Conservation (phyloP, 2,329 filamentous ascomycete genomes). For the Dendryphion nanum region DNA sequence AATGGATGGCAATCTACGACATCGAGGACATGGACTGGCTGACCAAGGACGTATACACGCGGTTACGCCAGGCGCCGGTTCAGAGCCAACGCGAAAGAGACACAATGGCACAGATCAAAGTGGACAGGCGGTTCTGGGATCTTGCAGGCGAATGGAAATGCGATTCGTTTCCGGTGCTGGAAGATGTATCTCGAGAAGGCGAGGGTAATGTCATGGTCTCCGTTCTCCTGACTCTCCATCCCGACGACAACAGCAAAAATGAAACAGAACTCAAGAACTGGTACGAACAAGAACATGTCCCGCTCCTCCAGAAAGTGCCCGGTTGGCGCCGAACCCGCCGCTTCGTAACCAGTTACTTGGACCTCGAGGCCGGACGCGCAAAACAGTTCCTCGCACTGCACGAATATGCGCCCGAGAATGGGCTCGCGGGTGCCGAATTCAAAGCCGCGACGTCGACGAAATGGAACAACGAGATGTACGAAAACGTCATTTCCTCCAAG, state of each 20-base stretch:
- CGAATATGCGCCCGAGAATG: conserved; percentile 68
- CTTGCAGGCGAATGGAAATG: conserved; percentile 58
- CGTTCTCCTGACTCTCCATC: conserved; percentile 55
- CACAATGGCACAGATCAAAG: conserved; percentile 64
- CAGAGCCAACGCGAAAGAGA: conserved; percentile 60
- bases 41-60: conserved; percentile 67
- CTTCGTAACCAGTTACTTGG: conserved; percentile 64
- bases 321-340: conserved; percentile 76
- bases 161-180: conserved; percentile 58
- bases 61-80: conserved; percentile 57
- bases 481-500: conserved; percentile 58
- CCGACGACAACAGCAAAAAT: conserved; percentile 50
- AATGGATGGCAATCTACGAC: conserved; percentile 81
- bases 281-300: conserved; percentile 73
- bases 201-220: conserved; percentile 58
- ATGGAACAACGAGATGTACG: conserved; percentile 60
- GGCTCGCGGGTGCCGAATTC: conserved; percentile 63
- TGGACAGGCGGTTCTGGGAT: conserved; percentile 71
- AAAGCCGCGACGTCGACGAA: conserved; percentile 62
- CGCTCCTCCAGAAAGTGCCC: conserved; percentile 69
- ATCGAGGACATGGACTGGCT: conserved; percentile 72
- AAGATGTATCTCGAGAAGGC: conserved; percentile 59
- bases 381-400: conserved; percentile 65
- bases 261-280: conserved; percentile 62
- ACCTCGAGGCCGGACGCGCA: conserved; percentile 39